Conservation (phyloP, 2,329 filamentous ascomycete genomes). For the Trichoderma atroviride region DNA sequence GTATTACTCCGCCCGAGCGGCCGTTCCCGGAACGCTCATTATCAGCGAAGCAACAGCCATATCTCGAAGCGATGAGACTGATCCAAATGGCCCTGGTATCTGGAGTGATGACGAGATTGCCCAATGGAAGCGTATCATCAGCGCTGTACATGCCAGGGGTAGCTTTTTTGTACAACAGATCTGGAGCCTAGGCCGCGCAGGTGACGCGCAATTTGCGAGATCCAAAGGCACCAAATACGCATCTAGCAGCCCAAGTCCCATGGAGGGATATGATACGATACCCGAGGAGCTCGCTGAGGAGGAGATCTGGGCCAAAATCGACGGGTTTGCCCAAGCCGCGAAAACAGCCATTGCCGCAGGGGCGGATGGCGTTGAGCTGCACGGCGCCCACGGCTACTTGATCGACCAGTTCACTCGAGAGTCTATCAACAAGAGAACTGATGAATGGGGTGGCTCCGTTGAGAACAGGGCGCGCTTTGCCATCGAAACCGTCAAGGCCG, state of each 20-base stretch:
- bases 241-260: background rate
- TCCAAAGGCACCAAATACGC: background rate
- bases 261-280: background rate
- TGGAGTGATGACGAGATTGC: constrained; percentile 57
- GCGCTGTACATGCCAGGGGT: constrained; percentile 64
- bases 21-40: constrained; percentile 47
- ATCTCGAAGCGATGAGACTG: constrained; percentile 36
- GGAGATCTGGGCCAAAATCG: constrained; percentile 68
- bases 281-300: constrained; percentile 32
- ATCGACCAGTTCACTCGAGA: constrained; percentile 63
- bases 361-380: constrained; percentile 69
- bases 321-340: constrained; percentile 58
- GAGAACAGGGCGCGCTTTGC: constrained; percentile 56
- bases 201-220: constrained; percentile 3
- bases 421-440: constrained; percentile 54
- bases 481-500: constrained; percentile 50
- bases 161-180: constrained; percentile 65
- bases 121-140: constrained; percentile 63
- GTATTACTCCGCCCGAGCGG: constrained; percentile 51
- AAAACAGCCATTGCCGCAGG: constrained; percentile 64
- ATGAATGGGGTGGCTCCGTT: constrained; percentile 57
- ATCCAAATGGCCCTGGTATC: constrained; percentile 56
- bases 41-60: constrained; percentile 53
- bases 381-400: constrained; percentile 63
- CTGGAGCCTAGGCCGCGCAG: constrained; percentile 63